Base-by-base conservation (phyloP, 2,329 filamentous ascomycete genomes). In the Capronia epimyces region DNA sequence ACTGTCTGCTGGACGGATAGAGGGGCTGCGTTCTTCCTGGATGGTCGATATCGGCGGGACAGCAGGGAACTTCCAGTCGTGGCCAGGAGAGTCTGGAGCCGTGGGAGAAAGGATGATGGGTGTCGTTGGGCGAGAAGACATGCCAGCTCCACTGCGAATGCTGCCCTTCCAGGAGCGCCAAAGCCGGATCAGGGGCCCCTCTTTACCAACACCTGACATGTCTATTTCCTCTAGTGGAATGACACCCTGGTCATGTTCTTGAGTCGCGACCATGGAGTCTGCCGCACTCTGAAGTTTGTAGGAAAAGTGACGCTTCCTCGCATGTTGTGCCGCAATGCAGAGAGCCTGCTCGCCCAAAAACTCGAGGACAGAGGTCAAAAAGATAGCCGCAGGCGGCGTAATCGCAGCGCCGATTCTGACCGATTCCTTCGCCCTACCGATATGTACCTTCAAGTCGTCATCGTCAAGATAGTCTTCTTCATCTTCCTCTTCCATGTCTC, bases 101-200 rank as follows among this genome's bases (percentile, higher is more conserved):
- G 43, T 36, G 9, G 60, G 57, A 29, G 59, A 60, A 32, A 54
- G 40, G n/a, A 59, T 43, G 71, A 27, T 60, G 10, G 51, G 55
- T 49, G 29, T 73, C 68, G 41, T 74, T 70, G 43, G 72, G 66
- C 32, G 77, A 74, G 27, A 72, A 68, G 27, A 66, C 0, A 81
- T 79, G 5, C 77, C 76, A 51, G 87, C 80, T 87, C 77, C 56
- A n/a, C 31, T 22, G 7, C 59, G 53, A 2, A 51, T 50, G 25
- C 86, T 81, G 72, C 95, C 95, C 71, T 93, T 89, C 93, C 93
- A 98, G 21, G 87, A 86, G 61, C 93, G 82, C 93, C 93, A 98
- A 37, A 97, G 75, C 43, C 90, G 79, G 16, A 93, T 93, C 1
- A 98, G 74, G 2, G 88, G 90, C 50, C 89, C 80, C 65, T 95